Conservation (phyloP, 176 grass and related monocot genomes). For the Phragmites australis region DNA sequence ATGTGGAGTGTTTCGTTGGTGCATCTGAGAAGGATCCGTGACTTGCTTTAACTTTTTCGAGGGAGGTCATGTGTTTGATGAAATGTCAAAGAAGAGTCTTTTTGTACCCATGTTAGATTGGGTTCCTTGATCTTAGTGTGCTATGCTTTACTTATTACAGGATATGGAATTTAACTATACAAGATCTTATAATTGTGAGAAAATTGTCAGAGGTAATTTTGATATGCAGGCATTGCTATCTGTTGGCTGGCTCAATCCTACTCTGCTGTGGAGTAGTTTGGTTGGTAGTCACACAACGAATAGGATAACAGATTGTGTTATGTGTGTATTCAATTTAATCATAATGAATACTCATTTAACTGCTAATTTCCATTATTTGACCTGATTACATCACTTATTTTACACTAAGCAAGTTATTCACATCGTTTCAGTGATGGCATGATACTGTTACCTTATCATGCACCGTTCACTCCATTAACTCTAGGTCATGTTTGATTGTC, state of each 20-base stretch:
- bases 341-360: not conserved
- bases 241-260: not conserved
- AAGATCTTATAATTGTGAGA: not conserved
- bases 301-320: not conserved
- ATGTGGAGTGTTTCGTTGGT: not conserved
- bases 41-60: not conserved
- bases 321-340: not conserved
- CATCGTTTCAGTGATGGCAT: not conserved
- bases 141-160: not conserved
- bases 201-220: not conserved
- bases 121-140: not conserved
- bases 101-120: too few relatives aligned
- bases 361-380: not conserved
- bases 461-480: not conserved
- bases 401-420: not conserved
- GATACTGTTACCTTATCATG: not conserved
- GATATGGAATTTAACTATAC: not conserved
- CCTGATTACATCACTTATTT: not conserved
- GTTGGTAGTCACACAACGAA: not conserved
- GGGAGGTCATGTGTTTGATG: slow-evolving; percentile 13
- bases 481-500: slow-evolving; percentile 17
- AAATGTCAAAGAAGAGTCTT: not conserved
- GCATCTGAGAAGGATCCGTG: not conserved
- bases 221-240: not conserved
- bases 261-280: not conserved